Conservation (phyloP, 2,329 filamentous ascomycete genomes). For the Nigrospora oryzae region DNA sequence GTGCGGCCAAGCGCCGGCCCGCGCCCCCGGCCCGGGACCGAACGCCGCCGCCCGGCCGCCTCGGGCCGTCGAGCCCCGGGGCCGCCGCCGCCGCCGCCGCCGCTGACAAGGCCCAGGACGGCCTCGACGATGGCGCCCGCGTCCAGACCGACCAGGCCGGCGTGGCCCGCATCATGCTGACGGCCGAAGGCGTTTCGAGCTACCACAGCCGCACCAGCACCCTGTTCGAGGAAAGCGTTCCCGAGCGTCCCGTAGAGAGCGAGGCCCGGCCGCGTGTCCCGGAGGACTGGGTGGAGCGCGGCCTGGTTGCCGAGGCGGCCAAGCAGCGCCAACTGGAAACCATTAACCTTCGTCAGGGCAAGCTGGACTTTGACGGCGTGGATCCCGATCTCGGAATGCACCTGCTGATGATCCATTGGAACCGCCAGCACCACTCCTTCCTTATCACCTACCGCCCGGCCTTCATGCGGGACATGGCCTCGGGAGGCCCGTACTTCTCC, state of each 20-base stretch:
- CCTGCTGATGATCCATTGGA: constrained; percentile 42
- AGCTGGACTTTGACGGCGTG: constrained; percentile 47
- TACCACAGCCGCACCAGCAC: constrained; percentile 42
- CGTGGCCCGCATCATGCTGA: constrained; percentile 27
- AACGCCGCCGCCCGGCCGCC: neutral
- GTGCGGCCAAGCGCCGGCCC: neutral
- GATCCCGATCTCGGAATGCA: constrained; percentile 43
- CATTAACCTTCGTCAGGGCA: constrained; percentile 31
- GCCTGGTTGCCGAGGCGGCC: constrained; percentile 34
- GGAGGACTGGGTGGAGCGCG: constrained; percentile 32
- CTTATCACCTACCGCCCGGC: constrained; percentile 41
- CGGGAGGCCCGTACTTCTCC: constrained; percentile 46
- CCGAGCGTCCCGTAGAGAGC: constrained; percentile 6
- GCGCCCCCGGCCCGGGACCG: neutral
- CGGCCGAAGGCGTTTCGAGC: constrained; percentile 30
- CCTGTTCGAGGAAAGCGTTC: constrained; percentile 31
- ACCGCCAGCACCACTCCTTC: constrained; percentile 40
- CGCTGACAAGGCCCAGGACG: neutral
- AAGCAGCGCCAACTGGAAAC: constrained; percentile 32
- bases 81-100: too few species aligned
- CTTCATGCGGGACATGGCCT: constrained; percentile 45
- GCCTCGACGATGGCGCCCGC: constrained; percentile 16
- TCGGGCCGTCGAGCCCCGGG: neutral
- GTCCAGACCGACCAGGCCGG: constrained; percentile 6
- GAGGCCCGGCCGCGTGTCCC: constrained; percentile 16